These are phyloP conservation scores for Candida succiphila DNA, from an alignment of 805 yeast species.

Conservation along the genomic window DNA sequence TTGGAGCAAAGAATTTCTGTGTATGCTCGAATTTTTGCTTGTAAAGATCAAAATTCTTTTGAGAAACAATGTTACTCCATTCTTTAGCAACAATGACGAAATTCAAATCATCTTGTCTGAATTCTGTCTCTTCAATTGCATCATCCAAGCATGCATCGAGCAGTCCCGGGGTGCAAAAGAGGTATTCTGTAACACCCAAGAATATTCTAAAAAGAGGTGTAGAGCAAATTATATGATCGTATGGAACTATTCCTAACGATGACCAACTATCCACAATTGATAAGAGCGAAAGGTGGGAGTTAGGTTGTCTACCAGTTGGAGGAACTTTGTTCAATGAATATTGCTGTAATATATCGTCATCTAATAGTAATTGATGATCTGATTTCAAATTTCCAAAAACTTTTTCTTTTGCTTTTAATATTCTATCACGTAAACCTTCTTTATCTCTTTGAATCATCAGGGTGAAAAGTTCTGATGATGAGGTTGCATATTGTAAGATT, in stretches of 20 bases:
- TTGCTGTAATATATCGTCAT: constrained; percentile 68
- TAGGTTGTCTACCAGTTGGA: constrained; percentile 60
- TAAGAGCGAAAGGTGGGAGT: constrained; percentile 80
- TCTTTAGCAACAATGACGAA: constrained; percentile 83
- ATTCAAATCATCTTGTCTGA: constrained; percentile 84
- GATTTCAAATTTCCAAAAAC: constrained; percentile 63
- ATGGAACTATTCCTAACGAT: constrained; percentile 76
- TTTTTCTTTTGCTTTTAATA: constrained; percentile 55
- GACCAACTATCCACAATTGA: constrained; percentile 95
- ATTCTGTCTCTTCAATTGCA: constrained; percentile 54
- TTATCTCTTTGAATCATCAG: constrained; percentile 66
- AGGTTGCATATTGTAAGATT: constrained; percentile 78
- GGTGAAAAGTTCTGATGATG: constrained; percentile 74
- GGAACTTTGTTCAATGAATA: constrained; percentile 70
- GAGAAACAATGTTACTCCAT: constrained; percentile 77
- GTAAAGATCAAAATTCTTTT: constrained; percentile 69
- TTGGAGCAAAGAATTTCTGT: constrained; percentile 76
- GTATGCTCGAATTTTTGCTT: constrained; percentile 64
- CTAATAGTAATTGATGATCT: constrained; percentile 54
- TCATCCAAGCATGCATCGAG: constrained; percentile 74
- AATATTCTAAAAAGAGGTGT: constrained; percentile 90
- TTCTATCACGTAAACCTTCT: constrained; percentile 47
- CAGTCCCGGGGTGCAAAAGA: constrained; percentile 75
- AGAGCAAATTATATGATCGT: constrained; percentile 93
- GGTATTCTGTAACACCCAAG: constrained; percentile 86